These are phyloP conservation scores for Carex arenaria DNA, from an alignment of 202 grass and related monocot genomes.

Conservation along the genomic window DNA sequence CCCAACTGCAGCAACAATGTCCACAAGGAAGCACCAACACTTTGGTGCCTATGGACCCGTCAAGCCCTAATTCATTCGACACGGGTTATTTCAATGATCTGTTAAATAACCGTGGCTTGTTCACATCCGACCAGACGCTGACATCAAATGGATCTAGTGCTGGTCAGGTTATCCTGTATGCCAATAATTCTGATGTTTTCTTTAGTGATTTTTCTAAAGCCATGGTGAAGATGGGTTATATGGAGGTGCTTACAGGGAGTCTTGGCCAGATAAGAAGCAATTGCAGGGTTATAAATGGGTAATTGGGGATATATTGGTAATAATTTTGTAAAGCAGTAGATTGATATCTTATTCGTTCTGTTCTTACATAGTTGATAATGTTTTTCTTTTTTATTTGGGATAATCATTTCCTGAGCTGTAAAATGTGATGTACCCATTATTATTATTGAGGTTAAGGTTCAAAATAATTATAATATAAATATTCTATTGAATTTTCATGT, in stretches of 20 bases:
- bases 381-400: slow-evolving; percentile 1
- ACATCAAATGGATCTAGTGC: slow-evolving; percentile 4
- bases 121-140: slow-evolving; percentile 56
- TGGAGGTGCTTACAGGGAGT: slow-evolving; percentile 31
- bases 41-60: slow-evolving; percentile 40
- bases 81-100: slow-evolving; percentile 42
- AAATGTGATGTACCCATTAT: slow-evolving; percentile 3
- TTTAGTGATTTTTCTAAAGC: slow-evolving; percentile 31
- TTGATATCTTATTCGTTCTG: slow-evolving; percentile 24
- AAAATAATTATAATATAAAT: background rate
- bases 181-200: slow-evolving; percentile 14
- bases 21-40: slow-evolving; percentile 19
- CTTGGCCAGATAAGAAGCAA: slow-evolving; percentile 42
- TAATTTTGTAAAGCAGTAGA: slow-evolving; percentile 3
- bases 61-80: slow-evolving; percentile 38
- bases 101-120: slow-evolving; percentile 40
- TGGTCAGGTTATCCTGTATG: slow-evolving; percentile 20
- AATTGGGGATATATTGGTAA: background rate
- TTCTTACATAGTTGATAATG: slow-evolving; percentile 15
- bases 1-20: slow-evolving; percentile 34
- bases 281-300: slow-evolving; percentile 46
- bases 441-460: background rate
- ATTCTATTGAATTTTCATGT: background rate
- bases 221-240: slow-evolving; percentile 62
- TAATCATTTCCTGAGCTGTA: background rate